Base-by-base conservation (phyloP, 192 early-diverging fungal genomes). In the Podila clonocystis region DNA sequence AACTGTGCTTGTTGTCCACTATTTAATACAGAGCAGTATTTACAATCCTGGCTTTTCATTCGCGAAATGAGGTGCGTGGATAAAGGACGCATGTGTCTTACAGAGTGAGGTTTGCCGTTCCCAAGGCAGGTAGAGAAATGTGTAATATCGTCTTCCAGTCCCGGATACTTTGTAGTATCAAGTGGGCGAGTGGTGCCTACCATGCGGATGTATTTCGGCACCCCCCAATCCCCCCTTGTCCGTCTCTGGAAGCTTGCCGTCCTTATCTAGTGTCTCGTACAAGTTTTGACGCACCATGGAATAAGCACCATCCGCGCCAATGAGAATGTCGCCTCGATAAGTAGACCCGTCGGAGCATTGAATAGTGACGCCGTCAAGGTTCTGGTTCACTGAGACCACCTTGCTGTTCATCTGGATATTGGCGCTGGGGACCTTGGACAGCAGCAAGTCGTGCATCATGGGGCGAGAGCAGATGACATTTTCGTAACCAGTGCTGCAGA, bases 301-400 rank as follows among this genome's bases (percentile, higher is more conserved):
- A 22, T 59, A 58, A 7, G 68, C 62, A 62, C 82, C 82, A 41
- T 83, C 82, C 0, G 70, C 74, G 34, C 74, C 82, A 6, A 83
- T 66, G 26, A 83, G 26, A 26, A 83, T 24, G 41, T 69, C 74
- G 30, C 74, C 82, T 28, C 45, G 57, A 4, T 50, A 26, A 11
- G 26, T 33, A 12, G 74, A 45, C 17, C 66, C 58, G 26, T 83
- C 74, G 6, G 63, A 41, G 57, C 75, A 83, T 22, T 19, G 33
- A 31, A 72, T 69, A 52, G 45, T 72, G 36, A 83, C 70, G 33
- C 64, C 66, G 24, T 70, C 60, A 13, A 71, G 24, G 11, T 38
- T 15, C 49, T 60, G 19, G 38, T 29, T 31, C 9, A 66, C 29
- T 58, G 66, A 36, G 41, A 61, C 65, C 45, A 80, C 49, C 22